A percentile compares a stretch with the other conserved stretches of the same genome.
Conservation (phyloP, 371 early-diverging fungal species). For the Mortierella sp. region DNA sequence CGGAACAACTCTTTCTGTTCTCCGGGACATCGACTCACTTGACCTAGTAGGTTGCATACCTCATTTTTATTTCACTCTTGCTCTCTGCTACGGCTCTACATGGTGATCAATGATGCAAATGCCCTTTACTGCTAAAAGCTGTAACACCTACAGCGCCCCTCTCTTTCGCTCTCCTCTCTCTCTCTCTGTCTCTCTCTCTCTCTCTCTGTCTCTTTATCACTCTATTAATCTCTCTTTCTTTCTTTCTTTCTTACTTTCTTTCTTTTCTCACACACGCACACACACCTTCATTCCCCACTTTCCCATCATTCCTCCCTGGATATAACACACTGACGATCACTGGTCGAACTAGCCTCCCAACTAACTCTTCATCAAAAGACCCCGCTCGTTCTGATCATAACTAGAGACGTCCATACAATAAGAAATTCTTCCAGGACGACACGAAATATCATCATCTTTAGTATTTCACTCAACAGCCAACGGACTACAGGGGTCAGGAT, state of each 20-base stretch:
- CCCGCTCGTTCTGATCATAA: too few relatives aligned
- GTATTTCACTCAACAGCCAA: background rate
- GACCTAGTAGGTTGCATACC: background rate
- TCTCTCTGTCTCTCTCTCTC: background rate
- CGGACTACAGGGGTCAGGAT: conserved; percentile 1
- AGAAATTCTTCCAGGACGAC: too few relatives aligned
- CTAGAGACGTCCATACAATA: background rate
- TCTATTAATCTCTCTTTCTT: background rate
- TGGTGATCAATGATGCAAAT: too few relatives aligned
- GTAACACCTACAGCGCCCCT: too few relatives aligned
- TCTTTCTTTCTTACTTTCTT: background rate
- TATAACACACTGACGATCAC: too few relatives aligned
- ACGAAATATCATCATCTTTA: background rate
- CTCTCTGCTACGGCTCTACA: background rate
- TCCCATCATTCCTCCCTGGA: background rate
- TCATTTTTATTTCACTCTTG: background rate
- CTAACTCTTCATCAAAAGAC: too few relatives aligned
- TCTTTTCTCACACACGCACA: background rate
- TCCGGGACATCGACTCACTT: too few relatives aligned
- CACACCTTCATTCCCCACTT: background rate
- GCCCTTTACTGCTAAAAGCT: too few relatives aligned
- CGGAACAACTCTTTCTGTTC: background rate
- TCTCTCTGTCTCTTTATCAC: background rate
- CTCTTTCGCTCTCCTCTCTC: too few relatives aligned
- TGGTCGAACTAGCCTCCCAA: too few relatives aligned